Evolutionary conservation across 306 rosid genomes (phyloP).

Genomic region (Quercus aquifolioides): DNA sequence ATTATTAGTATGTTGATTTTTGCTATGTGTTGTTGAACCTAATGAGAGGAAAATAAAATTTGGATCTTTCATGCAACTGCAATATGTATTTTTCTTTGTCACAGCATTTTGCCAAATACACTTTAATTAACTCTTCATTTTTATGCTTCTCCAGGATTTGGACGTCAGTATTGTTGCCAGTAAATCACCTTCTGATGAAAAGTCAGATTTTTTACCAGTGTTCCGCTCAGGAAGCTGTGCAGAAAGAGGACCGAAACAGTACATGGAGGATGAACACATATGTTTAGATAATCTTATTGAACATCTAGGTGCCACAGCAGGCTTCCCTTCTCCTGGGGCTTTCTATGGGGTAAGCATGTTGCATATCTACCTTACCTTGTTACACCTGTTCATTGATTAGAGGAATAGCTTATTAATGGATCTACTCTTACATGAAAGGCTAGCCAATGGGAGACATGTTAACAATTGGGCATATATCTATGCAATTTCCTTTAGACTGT

Average conservation of each 20-base stretch:
- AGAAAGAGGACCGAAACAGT: constrained; percentile 82
- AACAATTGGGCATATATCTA: background rate
- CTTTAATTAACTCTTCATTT: background rate
- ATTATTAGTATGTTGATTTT: background rate
- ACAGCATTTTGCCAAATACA: background rate
- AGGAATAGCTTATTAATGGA: background rate
- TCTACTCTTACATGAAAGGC: constrained; percentile 4
- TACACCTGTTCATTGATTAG: constrained; percentile 9
- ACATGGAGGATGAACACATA: constrained; percentile 81
- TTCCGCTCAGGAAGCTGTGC: constrained; percentile 86
- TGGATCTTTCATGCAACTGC: background rate
- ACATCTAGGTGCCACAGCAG: constrained; percentile 44
- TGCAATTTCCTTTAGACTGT: background rate
- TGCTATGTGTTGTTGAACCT: background rate
- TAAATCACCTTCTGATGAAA: constrained; percentile 50
- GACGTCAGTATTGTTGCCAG: constrained; percentile 46
- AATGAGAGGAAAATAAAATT: background rate
- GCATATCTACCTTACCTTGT: background rate
- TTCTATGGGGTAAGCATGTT: constrained; percentile 70
- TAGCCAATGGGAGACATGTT: background rate
- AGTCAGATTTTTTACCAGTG: constrained; percentile 51
- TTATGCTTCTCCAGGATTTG: constrained; percentile 33
- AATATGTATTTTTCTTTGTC: background rate
- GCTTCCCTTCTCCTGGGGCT: constrained; percentile 56
- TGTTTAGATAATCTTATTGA: constrained; percentile 66